Base-by-base conservation (phyloP, 306 rosid genomes). In the Quercus berberidifolia region DNA sequence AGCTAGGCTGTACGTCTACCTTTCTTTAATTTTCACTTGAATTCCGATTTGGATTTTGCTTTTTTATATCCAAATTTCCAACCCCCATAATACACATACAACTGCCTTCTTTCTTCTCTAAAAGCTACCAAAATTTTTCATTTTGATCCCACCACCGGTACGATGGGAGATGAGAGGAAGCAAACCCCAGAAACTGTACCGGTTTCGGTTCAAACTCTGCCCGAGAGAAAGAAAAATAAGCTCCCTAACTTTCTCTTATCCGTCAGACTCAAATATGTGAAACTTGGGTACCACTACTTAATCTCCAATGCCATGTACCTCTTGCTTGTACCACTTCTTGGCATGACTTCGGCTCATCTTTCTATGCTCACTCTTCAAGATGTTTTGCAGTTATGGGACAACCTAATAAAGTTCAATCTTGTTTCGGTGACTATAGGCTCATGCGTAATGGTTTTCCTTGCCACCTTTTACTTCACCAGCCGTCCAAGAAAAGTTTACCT, bases 261-360 rank as follows among this genome's bases (percentile, higher is more conserved):
- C 0, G 97, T 94, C 9, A 83, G 74, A 5, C 92, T 94, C 52
- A 94, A 92, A 74, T 94, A 94, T 28, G 98, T 94, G 25, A 94
- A 94, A 41, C 97, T 94, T 0, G 98, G 97, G 3, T 94, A 94
- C 86, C 98, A 94, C 49, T 89, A 85, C 80, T 20, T 94, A 9
- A 94, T 94, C 81, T 86, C 97, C 59, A 92, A 90, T 46, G 98
- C 92, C 41, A 81, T 92, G 93, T 94, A 89, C 90, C 84, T 94
- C 6, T 5, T 91, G 15, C 85, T 94, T 4, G 75, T 92, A 9
- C 97, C 98, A 0, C 43, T 92, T 6, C 51, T 94, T 0, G 82
- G 63, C 2, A 30, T 81, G 1, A 75, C 83, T 23, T 87, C 92
- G 0, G 92, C 90, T 5, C 94, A 91, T 33, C 85, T 92, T 4